phyloP scores from a whole-genome alignment of 2,329 filamentous ascomycete species.

The Hymenoscyphus linearis region DNA sequence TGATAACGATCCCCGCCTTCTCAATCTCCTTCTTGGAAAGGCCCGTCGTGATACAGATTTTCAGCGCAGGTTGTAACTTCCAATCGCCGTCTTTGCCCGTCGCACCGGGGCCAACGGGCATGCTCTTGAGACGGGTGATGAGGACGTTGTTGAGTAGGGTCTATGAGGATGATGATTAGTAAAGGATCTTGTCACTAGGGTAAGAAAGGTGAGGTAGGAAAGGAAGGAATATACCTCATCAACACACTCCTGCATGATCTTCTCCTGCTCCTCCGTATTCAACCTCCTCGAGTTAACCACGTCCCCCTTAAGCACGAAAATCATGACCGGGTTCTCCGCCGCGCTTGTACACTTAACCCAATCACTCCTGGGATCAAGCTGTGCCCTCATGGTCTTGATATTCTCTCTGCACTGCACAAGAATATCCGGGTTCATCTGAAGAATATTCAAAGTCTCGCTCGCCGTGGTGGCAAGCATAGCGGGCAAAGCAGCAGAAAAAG shows the following conservation, averaged over 20 bases:
- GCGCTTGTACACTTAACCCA: slow-evolving; percentile 82
- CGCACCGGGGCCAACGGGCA: slow-evolving; percentile 59
- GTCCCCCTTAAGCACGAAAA: slow-evolving; percentile 78
- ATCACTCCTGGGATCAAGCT: slow-evolving; percentile 88
- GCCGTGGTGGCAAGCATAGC: slow-evolving; percentile 94
- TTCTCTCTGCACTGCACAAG: slow-evolving; percentile 77
- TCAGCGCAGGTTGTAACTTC: slow-evolving; percentile 73
- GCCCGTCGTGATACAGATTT: slow-evolving; percentile 84
- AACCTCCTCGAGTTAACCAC: slow-evolving; percentile 67
- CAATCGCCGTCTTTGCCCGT: slow-evolving; percentile 65
- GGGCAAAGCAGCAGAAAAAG: slow-evolving; percentile 89
- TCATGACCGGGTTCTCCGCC: slow-evolving; percentile 79
- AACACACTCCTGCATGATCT: slow-evolving; percentile 82
- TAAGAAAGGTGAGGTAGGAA: background rate
- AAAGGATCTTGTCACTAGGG: slow-evolving; percentile 13
- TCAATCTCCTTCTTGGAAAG: slow-evolving; percentile 93
- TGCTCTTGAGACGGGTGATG: slow-evolving; percentile 78
- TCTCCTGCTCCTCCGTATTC: slow-evolving; percentile 71
- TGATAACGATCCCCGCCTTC: slow-evolving; percentile 80
- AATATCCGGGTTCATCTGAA: slow-evolving; percentile 83
- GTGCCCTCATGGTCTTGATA: slow-evolving; percentile 75
- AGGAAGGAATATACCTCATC: slow-evolving; percentile 67
- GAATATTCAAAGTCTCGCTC: slow-evolving; percentile 79
- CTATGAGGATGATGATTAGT: slow-evolving; percentile 39
- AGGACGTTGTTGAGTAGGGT: slow-evolving; percentile 81